Evolutionary conservation across 2,329 filamentous ascomycete species (phyloP), one percentile per base, ranked within the genome.

Genomic region (Colletotrichum sp.): DNA sequence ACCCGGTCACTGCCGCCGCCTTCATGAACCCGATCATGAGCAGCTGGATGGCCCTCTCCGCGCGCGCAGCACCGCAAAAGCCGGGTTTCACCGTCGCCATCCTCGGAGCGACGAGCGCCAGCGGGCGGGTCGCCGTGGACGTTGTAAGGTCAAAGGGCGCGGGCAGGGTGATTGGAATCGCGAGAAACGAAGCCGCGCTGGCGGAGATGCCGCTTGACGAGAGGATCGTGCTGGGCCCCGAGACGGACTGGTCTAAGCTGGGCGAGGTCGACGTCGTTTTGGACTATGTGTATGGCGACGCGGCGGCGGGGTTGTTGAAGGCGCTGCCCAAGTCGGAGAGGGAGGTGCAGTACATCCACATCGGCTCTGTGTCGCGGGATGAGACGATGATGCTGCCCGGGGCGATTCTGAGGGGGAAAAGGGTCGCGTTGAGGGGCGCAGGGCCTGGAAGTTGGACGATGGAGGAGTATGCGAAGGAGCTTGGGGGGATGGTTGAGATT

Each of bases 1-100:
- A 91, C 78, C 84, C 88, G 0, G 81, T 87, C 2, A 84, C 87
- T 32, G 85, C 90, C n/a, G 91, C 91, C 0, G 89, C 86, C 1
- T 83, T 89, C 68, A 84, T 88, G 52, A 92, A 92, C 77, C 90
- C 90, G 1, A 89, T 87, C 30, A 87, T 90, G 84, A 88, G 87
- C 69, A 87, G 86, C 55, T 92, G 90, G 90, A 90, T 92, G 89
- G 90, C 89, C 6, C 82, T 92, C 44, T 85, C 83, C 26, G 83
- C 86, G 52, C 85, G 90, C 8, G 86, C 86, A 1, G 78, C 75
- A 6, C 78, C 82, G 8, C 81, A 89, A 5, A 84, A 85, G 4
- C 62, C 80, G 24, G 81, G 84, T 7, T 91, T 89, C 79, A 87
- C 85, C 6, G 87, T 88, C 6, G 83, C 91, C 16, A 87, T 92